Percentiles rank a stretch among this genome's conserved stretches.
Evolutionary conservation across 345 rosid species (phyloP).

Genomic region (Eucalyptus grandis): DNA sequence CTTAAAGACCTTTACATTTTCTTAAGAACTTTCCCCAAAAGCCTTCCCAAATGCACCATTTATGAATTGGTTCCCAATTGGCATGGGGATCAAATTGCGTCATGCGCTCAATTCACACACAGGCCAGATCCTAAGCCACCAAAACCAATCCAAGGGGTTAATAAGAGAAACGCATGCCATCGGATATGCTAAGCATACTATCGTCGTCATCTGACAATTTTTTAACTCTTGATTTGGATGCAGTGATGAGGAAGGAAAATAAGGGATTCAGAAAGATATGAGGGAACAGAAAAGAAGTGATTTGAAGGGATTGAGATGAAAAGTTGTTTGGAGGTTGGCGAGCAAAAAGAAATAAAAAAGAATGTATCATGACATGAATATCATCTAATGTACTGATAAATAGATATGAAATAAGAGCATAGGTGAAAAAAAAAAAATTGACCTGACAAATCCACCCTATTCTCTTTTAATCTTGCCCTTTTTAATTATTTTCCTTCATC

Average conservation of each 20-base stretch:
- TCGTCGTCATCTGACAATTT: neutral
- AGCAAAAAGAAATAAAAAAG: no score
- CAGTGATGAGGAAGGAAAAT: neutral
- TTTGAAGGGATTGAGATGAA: neutral
- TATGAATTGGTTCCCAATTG: rapidly evolving
- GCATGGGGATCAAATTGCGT: neutral
- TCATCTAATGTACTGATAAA: neutral
- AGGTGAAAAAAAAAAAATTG: neutral
- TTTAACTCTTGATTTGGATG: neutral
- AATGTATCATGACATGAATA: neutral
- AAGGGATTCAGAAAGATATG: neutral
- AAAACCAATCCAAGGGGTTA: neutral
- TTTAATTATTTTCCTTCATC: neutral
- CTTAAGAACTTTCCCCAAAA: rapidly evolving
- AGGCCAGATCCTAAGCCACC: neutral
- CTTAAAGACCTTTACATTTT: rapidly evolving
- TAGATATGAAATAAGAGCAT: neutral
- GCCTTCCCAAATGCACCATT: rapidly evolving
- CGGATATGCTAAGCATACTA: neutral
- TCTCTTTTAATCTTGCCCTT: neutral
- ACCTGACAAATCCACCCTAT: neutral
- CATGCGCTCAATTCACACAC: rapidly evolving
- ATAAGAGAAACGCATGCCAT: neutral
- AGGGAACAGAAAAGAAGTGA: rapidly evolving
- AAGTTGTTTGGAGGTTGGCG: neutral